Evolutionary conservation across 2,329 filamentous ascomycete species (phyloP), one percentile per base, ranked within the genome.

Genomic region (Trichophyton mentagrophytes): DNA sequence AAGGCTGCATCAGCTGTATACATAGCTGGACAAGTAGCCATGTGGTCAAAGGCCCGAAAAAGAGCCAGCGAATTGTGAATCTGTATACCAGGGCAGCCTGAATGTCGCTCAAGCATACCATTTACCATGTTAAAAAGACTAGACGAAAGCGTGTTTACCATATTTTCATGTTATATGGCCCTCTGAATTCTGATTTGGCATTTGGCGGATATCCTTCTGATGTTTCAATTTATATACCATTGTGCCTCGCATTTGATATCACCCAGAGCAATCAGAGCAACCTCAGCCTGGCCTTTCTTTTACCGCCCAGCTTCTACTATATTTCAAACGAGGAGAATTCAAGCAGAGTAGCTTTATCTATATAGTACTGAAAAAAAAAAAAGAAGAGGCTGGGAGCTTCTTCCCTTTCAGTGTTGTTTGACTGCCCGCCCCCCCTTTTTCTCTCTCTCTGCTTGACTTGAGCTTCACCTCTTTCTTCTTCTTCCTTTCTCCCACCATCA

Each of bases 1-100:
- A 66, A 1, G 67, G 67, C 6, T 67, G 68, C 42, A 11, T 36
- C 0, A 71, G 69, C 5, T 67, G 71, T 59, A 69, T 75, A 60
- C 44, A 74, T 22, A 74, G 69, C 61, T 78, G 75, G 74, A 68
- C 71, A 8, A 77, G 74, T 67, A 69, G 72, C 6, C 76, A 78
- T 70, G 72, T 77, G 42, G 75, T 78, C 15, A 69, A 69, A 38
- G 76, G 76, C 1, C 76, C 76, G 46, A 76, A 73, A 67, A 78
- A 78, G 66, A 69, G 73, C 38, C 76, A 78, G 65, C 70, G 75
- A 61, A 77, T 78, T 64, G 67, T 76, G 56, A 78, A 76, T 66
- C 59, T 69, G 15, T 76, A 76, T 63, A 40, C 20, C 30, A 58
- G 56, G 51, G 22, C 51, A 3, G 9, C 44, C 44, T 13, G 33